phyloP scores from a whole-genome alignment of 495 filamentous ascomycete species.

The Geopyxis carbonaria region DNA sequence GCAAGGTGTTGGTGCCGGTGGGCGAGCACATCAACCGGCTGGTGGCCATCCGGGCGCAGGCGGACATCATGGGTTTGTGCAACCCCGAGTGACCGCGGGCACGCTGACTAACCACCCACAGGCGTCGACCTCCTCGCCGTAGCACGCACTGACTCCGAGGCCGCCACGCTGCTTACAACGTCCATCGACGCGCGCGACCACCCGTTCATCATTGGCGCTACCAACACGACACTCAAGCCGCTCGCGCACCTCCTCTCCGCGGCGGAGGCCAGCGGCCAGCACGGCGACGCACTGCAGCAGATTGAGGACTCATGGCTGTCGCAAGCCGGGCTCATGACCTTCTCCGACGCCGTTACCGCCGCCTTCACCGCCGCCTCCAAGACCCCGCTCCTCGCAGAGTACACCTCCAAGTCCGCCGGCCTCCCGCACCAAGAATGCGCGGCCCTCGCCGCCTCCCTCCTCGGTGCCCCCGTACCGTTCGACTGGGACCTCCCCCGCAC shows the following conservation, averaged over 20 bases:
- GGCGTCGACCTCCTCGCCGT: constrained; percentile 72
- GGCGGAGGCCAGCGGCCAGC: constrained; percentile 70
- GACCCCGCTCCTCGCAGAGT: constrained; percentile 45
- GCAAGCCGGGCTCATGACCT: constrained; percentile 76
- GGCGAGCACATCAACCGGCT: constrained; percentile 96
- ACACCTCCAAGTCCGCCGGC: constrained; percentile 47
- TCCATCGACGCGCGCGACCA: constrained; percentile 93
- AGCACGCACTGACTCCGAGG: constrained; percentile 92
- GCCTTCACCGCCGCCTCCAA: constrained; percentile 58
- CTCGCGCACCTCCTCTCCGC: constrained; percentile 81
- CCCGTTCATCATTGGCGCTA: constrained; percentile 75
- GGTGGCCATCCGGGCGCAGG: constrained; percentile 90
- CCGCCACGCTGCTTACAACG: constrained; percentile 88
- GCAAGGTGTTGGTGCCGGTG: constrained; percentile 94
- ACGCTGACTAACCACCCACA: constrained; percentile 15
- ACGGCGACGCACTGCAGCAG: constrained; percentile 62
- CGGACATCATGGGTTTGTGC: constrained; percentile 84
- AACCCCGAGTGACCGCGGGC: not conserved
- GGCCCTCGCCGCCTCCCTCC: constrained; percentile 63
- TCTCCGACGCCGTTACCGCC: constrained; percentile 74
- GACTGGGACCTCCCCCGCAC: constrained; percentile 87
- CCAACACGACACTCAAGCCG: constrained; percentile 68
- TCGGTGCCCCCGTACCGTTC: constrained; percentile 70
- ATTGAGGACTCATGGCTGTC: constrained; percentile 80
- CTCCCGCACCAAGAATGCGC: constrained; percentile 76